Percentiles rank a stretch among this genome's conserved stretches.
phyloP scores from a whole-genome alignment of 2,329 filamentous ascomycete genomes.

The Stemphylium beticola region DNA sequence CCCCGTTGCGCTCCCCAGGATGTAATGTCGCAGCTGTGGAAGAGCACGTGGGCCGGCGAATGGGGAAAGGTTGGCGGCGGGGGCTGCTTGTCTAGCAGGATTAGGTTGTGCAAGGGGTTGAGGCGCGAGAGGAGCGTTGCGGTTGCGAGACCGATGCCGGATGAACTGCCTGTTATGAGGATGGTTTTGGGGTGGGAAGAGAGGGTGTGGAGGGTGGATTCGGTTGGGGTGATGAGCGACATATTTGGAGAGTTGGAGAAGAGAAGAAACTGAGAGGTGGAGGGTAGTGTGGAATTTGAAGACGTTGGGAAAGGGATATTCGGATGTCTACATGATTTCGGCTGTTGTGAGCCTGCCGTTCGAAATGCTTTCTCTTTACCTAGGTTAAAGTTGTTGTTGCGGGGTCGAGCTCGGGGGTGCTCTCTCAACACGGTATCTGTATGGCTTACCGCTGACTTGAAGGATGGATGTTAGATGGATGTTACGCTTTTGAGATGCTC shows the following conservation, averaged over 20 bases:
- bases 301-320: neutral
- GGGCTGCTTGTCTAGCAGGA: slow-evolving; percentile 49
- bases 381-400: slow-evolving; percentile 20
- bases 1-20: slow-evolving; percentile 54
- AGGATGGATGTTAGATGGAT: too few relatives aligned
- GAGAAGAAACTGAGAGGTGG: neutral
- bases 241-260: slow-evolving; percentile 10
- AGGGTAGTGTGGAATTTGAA: neutral
- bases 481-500: too few relatives aligned
- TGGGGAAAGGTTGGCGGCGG: slow-evolving; percentile 45
- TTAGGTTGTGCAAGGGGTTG: slow-evolving; percentile 49
- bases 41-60: slow-evolving; percentile 34
- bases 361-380: slow-evolving; percentile 12
- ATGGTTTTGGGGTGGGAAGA: slow-evolving; percentile 40
- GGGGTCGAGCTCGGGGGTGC: slow-evolving; percentile 10
- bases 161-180: slow-evolving; percentile 50
- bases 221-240: slow-evolving; percentile 35
- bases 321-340: neutral
- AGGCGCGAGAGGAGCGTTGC: slow-evolving; percentile 48
- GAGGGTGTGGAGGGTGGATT: slow-evolving; percentile 24
- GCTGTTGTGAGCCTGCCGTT: neutral
- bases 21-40: slow-evolving; percentile 54
- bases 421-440: neutral
- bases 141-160: slow-evolving; percentile 52
- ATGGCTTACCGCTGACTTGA: slow-evolving; percentile 8